Evolutionary conservation across 1,284 basidiomycete genomes (phyloP).

Genomic region (Phellinidium pouzarii): DNA sequence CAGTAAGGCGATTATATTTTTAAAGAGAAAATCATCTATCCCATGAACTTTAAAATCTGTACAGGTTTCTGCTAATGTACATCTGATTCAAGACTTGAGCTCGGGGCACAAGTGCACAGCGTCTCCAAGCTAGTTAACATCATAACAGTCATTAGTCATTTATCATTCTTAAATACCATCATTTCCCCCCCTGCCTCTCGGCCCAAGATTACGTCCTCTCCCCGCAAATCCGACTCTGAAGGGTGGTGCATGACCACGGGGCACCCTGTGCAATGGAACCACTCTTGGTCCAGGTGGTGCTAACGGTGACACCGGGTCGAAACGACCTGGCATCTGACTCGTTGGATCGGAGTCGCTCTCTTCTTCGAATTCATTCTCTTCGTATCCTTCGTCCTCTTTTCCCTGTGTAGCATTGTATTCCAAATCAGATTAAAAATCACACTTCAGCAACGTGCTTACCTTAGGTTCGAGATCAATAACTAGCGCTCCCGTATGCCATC

Average conservation of each 20-base stretch:
- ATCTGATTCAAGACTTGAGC: no score
- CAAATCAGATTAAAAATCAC: conserved; percentile 4
- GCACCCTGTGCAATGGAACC: conserved; percentile 8
- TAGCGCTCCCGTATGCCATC: conserved; percentile 85
- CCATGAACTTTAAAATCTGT: background rate
- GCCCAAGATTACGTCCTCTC: conserved; percentile 20
- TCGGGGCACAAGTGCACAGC: no score
- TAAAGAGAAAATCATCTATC: background rate
- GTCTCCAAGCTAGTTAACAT: no score
- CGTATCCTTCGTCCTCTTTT: conserved; percentile 16
- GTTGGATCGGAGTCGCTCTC: conserved; percentile 12
- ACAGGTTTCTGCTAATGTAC: background rate
- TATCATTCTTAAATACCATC: background rate
- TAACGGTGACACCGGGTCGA: background rate
- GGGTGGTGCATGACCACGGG: conserved; percentile 17
- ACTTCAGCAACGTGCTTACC: conserved; percentile 1
- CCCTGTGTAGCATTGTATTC: background rate
- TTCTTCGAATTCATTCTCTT: conserved; percentile 15
- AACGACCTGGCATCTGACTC: conserved; percentile 17
- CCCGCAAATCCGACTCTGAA: conserved; percentile 29
- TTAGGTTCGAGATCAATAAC: conserved; percentile 65
- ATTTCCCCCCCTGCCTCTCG: background rate
- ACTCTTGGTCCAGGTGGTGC: conserved; percentile 9
- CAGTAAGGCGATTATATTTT: no score
- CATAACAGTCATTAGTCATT: background rate